A percentile compares a stretch with the other conserved stretches of the same genome.
Conservation (phyloP, 305 asterid species). For the Solanum hybrid region DNA sequence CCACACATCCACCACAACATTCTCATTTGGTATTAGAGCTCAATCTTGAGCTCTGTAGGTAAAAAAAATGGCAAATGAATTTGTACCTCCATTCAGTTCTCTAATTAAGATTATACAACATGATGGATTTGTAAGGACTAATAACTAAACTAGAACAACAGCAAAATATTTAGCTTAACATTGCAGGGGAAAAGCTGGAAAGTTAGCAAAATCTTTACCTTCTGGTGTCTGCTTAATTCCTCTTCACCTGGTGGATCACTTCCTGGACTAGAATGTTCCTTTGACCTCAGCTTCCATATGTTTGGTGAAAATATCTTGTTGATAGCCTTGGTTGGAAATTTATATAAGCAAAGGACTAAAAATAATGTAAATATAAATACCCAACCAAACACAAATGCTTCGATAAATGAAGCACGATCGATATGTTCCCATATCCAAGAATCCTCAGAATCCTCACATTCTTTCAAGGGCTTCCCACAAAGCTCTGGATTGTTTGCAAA, state of each 20-base stretch:
- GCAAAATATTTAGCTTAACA: neutral
- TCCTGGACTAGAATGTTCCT: no score
- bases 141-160: neutral
- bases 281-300: neutral
- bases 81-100: no score
- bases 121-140: no score
- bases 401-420: neutral
- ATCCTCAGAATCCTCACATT: neutral
- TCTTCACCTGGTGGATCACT: no score
- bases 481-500: neutral
- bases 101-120: neutral
- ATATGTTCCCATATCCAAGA: neutral
- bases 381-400: neutral
- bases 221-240: neutral
- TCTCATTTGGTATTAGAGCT: no score
- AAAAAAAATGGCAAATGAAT: no score
- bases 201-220: neutral
- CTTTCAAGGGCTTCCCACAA: conserved; percentile 3
- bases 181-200: neutral
- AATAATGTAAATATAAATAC: neutral
- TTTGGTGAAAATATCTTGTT: neutral
- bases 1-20: no score
- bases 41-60: no score
- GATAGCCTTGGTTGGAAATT: neutral
- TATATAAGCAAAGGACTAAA: neutral